Base-by-base conservation (phyloP, 2,329 filamentous ascomycete genomes). In the Coleophoma eucalyptorum region DNA sequence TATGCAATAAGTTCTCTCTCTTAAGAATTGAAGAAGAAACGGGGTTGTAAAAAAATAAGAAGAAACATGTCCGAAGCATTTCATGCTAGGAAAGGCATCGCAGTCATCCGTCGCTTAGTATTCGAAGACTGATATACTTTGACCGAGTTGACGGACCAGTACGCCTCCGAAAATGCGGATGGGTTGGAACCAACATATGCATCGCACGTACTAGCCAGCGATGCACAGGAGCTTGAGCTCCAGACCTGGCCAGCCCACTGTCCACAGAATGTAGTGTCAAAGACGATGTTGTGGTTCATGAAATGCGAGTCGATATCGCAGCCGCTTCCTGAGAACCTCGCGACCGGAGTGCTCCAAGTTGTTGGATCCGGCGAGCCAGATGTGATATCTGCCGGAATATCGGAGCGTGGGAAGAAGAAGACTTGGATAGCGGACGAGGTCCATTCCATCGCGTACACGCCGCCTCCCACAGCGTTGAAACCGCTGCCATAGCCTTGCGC, bases 261-360 rank as follows among this genome's bases (percentile, higher is more conserved):
- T 18, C 92, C 92, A 68, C 92, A 97, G 67, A 96, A 90, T 5
- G 87, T 88, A 1, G 85, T 94, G 70, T 93, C 83, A 68, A 94
- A 85, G 56, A 93, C 80, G 56, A 97, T 83, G 60, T 86, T 80
- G 72, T 96, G 80, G 53, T 86, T 69, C 53, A 73, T 72, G 72
- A 97, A 95, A 67, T 86, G 78, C 1, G 69, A 57, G 53, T 84
- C 74, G 56, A 96, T 87, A 59, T 92, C 72, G 69, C 93, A 97
- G 50, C 74, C 76, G 1, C 79, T 81, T 38, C 75, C 78, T 11
- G 83, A 80, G 69, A 95, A 97, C 33, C 74, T 75, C 10, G 87
- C 89, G 1, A 79, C 65, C 0, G 92, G 89, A 1, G 67, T 71
- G 12, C 83, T 85, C 86, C 91, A 96, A n/a, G 62, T 68, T 2